A percentile compares a stretch with the other conserved stretches of the same genome.
Evolutionary conservation across 192 early-diverging fungal genomes (phyloP).

Genomic region (Gryganskiella cystojenkinii): DNA sequence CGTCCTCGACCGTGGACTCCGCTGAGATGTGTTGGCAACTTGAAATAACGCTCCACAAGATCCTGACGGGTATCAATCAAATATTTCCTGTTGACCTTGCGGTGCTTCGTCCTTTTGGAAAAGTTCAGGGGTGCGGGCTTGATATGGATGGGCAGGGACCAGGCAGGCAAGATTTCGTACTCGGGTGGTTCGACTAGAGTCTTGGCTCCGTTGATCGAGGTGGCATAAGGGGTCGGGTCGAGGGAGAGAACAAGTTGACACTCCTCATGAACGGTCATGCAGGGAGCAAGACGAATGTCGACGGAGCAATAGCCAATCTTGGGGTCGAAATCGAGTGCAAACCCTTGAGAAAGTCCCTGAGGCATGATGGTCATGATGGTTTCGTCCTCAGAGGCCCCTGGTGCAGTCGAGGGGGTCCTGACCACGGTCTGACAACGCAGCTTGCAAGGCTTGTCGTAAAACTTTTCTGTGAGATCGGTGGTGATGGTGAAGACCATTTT

Average conservation of each 20-base stretch:
- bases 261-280: constrained; percentile 42
- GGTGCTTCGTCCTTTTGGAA: constrained; percentile 47
- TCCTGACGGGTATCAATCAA: constrained; percentile 46
- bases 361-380: constrained; percentile 51
- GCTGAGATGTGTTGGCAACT: constrained; percentile 31
- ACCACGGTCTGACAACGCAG: constrained; percentile 47
- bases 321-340: constrained; percentile 45
- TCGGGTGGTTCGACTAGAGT: constrained; percentile 31
- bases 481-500: constrained; percentile 54
- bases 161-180: constrained; percentile 48
- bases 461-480: constrained; percentile 51
- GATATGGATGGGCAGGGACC: constrained; percentile 43
- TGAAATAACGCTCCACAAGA: constrained; percentile 47
- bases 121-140: constrained; percentile 41
- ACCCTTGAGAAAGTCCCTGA: constrained; percentile 45
- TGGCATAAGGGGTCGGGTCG: constrained; percentile 33
- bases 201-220: constrained; percentile 13
- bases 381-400: constrained; percentile 32
- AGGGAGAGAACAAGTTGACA: constrained; percentile 44
- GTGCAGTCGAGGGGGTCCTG: constrained; percentile 24
- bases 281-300: constrained; percentile 47
- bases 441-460: constrained; percentile 45
- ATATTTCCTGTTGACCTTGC: constrained; percentile 48
- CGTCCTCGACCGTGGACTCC: constrained; percentile 24
- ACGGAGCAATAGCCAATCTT: constrained; percentile 49